phyloP scores from a whole-genome alignment of 768 basidiomycete species.

The Cyclocybe aegerita region DNA sequence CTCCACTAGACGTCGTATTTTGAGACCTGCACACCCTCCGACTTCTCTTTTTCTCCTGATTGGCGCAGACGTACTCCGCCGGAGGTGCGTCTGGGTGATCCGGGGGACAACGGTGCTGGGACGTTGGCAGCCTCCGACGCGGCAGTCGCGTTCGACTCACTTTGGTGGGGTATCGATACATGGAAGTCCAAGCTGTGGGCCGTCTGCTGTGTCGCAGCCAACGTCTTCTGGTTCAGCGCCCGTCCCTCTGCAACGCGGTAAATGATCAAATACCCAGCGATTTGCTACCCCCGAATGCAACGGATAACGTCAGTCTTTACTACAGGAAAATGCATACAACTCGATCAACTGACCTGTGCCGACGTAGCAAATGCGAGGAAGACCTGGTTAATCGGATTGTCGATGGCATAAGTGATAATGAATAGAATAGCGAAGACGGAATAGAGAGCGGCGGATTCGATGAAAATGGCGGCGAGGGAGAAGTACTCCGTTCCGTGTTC shows the following conservation, averaged over 20 bases:
- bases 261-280: constrained; percentile 47
- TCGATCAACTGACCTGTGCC: constrained; percentile 29
- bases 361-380: constrained; percentile 34
- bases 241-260: constrained; percentile 46
- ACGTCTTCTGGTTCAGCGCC: constrained; percentile 36
- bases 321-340: neutral
- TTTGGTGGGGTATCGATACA: too few relatives aligned
- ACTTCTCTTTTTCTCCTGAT: too few relatives aligned
- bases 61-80: too few relatives aligned
- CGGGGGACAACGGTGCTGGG: too few relatives aligned
- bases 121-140: too few relatives aligned
- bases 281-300: constrained; percentile 28
- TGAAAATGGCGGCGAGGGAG: constrained; percentile 34
- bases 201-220: constrained; percentile 5
- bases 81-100: too few relatives aligned
- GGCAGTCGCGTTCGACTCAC: too few relatives aligned
- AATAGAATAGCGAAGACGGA: constrained; percentile 38
- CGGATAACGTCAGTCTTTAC: neutral
- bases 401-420: constrained; percentile 38
- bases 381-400: constrained; percentile 39
- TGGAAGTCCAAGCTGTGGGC: too few relatives aligned
- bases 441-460: constrained; percentile 47
- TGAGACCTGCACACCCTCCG: too few relatives aligned
- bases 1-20: too few relatives aligned
- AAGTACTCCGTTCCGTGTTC: constrained; percentile 35